Conservation (phyloP, 805 yeast species). For the Clavispora phyllophila region DNA sequence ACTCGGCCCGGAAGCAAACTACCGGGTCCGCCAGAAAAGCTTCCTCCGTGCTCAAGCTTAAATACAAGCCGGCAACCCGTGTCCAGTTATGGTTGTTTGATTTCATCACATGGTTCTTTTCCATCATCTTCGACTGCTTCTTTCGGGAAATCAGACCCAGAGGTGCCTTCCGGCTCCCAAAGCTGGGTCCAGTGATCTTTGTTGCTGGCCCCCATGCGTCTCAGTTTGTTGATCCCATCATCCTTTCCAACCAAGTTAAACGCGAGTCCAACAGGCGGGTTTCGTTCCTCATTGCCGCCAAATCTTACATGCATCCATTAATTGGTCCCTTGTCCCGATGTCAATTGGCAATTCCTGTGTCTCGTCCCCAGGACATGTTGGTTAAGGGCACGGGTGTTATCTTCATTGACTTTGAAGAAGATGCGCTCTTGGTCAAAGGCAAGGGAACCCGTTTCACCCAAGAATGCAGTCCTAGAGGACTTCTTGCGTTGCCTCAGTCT, state of each 20-base stretch:
- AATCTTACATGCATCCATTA: conserved; percentile 57
- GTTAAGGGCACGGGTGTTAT: conserved; percentile 63
- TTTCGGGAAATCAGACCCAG: conserved; percentile 86
- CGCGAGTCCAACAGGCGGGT: conserved; percentile 62
- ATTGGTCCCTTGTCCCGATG: conserved; percentile 74
- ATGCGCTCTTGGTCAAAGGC: conserved; percentile 58
- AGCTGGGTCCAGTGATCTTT: conserved; percentile 78
- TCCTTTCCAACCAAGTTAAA: conserved; percentile 77
- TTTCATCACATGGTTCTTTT: conserved; percentile 45
- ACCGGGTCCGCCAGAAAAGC: background rate
- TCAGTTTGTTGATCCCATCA: conserved; percentile 79
- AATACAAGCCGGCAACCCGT: conserved; percentile 12
- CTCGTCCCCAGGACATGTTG: conserved; percentile 85
- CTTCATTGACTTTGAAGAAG: conserved; percentile 43
- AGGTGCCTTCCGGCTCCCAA: conserved; percentile 71
- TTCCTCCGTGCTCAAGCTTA: background rate
- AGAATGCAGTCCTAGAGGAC: conserved; percentile 60
- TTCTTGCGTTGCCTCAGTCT: conserved; percentile 71
- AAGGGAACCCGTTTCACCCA: conserved; percentile 58
- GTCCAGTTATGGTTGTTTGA: conserved; percentile 36
- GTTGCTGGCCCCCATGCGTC: conserved; percentile 99
- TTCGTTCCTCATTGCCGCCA: conserved; percentile 81
- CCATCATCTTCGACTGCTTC: conserved; percentile 55
- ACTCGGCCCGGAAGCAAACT: background rate
- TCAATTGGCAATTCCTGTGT: conserved; percentile 84